These are phyloP conservation scores for Juglanconis juglandina DNA, from an alignment of 2,329 filamentous ascomycete genomes.

Conservation along the genomic window DNA sequence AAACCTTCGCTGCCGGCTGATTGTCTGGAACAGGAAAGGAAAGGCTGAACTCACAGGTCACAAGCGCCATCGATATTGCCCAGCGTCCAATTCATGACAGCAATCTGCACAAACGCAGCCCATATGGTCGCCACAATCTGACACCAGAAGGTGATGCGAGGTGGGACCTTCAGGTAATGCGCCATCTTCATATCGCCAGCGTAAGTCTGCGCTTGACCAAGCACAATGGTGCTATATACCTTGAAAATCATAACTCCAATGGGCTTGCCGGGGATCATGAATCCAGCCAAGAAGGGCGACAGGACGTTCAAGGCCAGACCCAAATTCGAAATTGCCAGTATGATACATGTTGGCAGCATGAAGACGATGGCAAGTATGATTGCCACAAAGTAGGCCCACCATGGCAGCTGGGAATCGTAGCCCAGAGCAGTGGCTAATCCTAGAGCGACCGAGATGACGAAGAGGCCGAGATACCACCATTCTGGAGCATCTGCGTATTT, in stretches of 20 bases:
- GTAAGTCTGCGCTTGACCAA: slow-evolving; percentile 35
- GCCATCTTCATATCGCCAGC: slow-evolving; percentile 33
- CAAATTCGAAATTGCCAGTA: slow-evolving; percentile 51
- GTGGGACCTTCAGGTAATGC: slow-evolving; percentile 40
- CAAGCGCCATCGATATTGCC: slow-evolving; percentile 49
- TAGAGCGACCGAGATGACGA: slow-evolving; percentile 44
- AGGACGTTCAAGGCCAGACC: slow-evolving; percentile 50
- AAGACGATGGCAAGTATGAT: slow-evolving; percentile 44
- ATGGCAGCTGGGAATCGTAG: slow-evolving; percentile 47
- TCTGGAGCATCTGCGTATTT: slow-evolving; percentile 50
- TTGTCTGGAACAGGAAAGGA: no score
- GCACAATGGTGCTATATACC: slow-evolving; percentile 40
- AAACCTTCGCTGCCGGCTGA: neutral
- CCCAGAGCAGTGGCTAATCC: slow-evolving; percentile 42
- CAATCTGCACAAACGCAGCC: slow-evolving; percentile 42
- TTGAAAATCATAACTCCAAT: slow-evolving; percentile 57
- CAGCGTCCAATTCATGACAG: slow-evolving; percentile 42
- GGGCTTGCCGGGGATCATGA: slow-evolving; percentile 55
- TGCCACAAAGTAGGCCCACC: slow-evolving; percentile 52
- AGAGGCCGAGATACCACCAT: slow-evolving; percentile 51
- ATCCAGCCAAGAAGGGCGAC: slow-evolving; percentile 53
- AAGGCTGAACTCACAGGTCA: slow-evolving; percentile 28
- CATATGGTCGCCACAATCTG: slow-evolving; percentile 42
- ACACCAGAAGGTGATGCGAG: slow-evolving; percentile 35
- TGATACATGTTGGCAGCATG: slow-evolving; percentile 44